Conservation (phyloP, 371 early-diverging fungal genomes). For the Apophysomyces sp. region DNA sequence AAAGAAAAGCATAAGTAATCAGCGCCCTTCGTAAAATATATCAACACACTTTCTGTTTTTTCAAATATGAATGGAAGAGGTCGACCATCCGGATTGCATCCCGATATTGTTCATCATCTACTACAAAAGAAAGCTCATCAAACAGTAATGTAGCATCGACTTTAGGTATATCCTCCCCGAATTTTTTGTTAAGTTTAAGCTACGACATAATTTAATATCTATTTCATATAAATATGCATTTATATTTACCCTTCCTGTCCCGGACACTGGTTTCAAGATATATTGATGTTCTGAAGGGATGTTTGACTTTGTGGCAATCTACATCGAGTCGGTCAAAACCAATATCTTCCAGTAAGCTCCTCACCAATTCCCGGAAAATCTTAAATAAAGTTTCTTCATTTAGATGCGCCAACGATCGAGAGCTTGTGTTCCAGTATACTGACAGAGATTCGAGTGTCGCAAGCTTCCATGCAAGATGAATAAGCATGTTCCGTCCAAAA, state of each 20-base stretch:
- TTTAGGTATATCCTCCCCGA: conserved; percentile 47
- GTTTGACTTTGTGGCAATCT: conserved; percentile 37
- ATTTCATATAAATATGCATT: not conserved
- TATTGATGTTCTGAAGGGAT: conserved; percentile 53
- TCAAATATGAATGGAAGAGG: conserved; percentile 66
- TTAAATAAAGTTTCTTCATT: conserved; percentile 30
- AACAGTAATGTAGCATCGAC: conserved; percentile 61
- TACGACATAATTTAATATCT: not conserved
- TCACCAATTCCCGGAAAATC: not conserved
- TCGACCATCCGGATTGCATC: conserved; percentile 68
- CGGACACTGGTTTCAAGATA: conserved; percentile 82
- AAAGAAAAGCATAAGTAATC: not conserved
- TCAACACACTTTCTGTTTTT: conserved; percentile 63
- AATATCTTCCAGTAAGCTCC: not conserved
- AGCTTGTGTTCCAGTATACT: conserved; percentile 77
- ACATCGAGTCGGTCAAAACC: not conserved
- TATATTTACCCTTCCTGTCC: conserved; percentile 66
- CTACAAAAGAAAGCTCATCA: conserved; percentile 77
- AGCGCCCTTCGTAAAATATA: not conserved
- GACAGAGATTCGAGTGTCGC: conserved; percentile 63
- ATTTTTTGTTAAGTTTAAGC: conserved; percentile 57
- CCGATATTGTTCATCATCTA: conserved; percentile 78
- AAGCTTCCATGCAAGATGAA: not conserved
- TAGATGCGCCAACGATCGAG: conserved; percentile 49
- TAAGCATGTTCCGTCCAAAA: not conserved